These are phyloP conservation scores for Saccharomyces mikatae DNA, from an alignment of 805 yeast genomes.

Conservation along the genomic window DNA sequence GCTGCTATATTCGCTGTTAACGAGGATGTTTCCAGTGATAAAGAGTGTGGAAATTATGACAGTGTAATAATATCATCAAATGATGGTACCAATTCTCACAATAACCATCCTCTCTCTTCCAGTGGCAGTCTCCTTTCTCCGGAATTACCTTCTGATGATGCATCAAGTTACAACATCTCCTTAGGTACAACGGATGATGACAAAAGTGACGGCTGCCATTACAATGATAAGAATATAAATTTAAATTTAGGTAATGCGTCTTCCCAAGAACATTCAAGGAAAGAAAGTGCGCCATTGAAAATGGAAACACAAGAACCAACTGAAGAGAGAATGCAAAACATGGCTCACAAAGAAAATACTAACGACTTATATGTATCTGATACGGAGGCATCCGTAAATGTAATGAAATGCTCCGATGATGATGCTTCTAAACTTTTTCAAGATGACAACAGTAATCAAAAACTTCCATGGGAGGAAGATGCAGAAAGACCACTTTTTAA, in stretches of 20 bases:
- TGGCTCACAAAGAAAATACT: neutral
- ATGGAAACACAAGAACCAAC: neutral
- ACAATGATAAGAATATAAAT: neutral
- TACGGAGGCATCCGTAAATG: neutral
- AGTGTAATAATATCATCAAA: neutral
- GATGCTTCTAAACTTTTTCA: neutral
- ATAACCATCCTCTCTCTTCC: neutral
- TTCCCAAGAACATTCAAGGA: neutral
- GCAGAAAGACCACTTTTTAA: neutral
- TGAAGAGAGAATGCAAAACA: neutral
- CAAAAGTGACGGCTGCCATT: neutral
- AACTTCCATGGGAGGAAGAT: conserved; percentile 13
- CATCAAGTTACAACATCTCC: neutral
- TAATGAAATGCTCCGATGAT: neutral
- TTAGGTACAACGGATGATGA: neutral
- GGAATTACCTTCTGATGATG: neutral
- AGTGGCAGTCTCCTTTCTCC: neutral
- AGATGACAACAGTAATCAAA: conserved; percentile 1
- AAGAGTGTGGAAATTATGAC: neutral
- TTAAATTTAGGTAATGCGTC: neutral
- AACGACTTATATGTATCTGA: neutral
- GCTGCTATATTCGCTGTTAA: neutral
- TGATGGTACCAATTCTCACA: neutral
- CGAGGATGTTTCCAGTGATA: neutral
- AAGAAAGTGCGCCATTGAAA: neutral